Evolutionary conservation across 2,329 filamentous ascomycete species (phyloP).

Genomic region (Monosporascus sp.): DNA sequence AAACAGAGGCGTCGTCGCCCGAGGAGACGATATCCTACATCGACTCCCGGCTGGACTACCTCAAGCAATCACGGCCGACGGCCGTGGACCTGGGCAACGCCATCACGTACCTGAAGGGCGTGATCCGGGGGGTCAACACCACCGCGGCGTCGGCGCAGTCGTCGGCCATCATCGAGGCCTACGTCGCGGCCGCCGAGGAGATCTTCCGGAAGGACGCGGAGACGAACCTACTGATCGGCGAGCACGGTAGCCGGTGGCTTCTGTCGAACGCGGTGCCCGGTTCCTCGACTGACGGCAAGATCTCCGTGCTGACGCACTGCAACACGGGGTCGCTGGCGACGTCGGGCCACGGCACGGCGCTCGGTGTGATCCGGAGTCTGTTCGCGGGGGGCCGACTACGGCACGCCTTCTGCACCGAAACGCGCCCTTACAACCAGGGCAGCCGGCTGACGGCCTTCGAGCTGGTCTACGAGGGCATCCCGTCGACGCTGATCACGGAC

Average conservation of each 20-base stretch:
- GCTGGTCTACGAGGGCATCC: slow-evolving; percentile 88
- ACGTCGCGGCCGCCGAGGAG: slow-evolving; percentile 74
- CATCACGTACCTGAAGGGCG: slow-evolving; percentile 69
- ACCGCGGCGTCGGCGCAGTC: slow-evolving; percentile 31
- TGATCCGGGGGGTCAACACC: slow-evolving; percentile 48
- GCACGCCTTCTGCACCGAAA: slow-evolving; percentile 95
- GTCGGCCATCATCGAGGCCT: slow-evolving; percentile 60
- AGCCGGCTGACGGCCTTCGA: slow-evolving; percentile 93
- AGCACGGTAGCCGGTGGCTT: slow-evolving; percentile 80
- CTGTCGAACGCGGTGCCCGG: slow-evolving; percentile 46
- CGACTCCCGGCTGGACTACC: slow-evolving; percentile 72
- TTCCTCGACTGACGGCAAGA: slow-evolving; percentile 34
- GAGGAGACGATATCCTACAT: slow-evolving; percentile 67
- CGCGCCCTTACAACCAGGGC: slow-evolving; percentile 95
- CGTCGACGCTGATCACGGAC: slow-evolving; percentile 87
- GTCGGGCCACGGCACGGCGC: slow-evolving; percentile 92
- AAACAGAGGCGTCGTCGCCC: slow-evolving; percentile 33
- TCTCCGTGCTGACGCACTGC: slow-evolving; percentile 94
- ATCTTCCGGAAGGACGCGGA: slow-evolving; percentile 84
- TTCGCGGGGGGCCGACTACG: slow-evolving; percentile 60
- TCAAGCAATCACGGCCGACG: slow-evolving; percentile 85
- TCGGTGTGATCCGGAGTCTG: slow-evolving; percentile 88
- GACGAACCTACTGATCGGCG: slow-evolving; percentile 83
- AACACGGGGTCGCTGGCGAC: slow-evolving; percentile 97
- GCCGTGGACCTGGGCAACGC: slow-evolving; percentile 94